Base-by-base conservation (phyloP, 2,329 filamentous ascomycete species). In the Diaporthe sp. region DNA sequence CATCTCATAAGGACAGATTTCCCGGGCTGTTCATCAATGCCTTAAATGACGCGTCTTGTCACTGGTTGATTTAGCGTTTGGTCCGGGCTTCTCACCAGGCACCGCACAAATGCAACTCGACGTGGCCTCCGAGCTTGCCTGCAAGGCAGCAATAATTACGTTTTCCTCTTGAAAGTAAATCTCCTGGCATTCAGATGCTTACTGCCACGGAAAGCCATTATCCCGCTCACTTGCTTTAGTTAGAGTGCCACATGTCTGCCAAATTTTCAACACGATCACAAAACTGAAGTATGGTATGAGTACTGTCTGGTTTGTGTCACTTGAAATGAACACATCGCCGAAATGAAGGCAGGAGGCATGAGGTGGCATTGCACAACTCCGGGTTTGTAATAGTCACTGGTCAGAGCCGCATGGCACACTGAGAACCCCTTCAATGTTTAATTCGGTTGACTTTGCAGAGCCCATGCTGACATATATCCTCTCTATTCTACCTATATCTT, bases 141-240 rank as follows among this genome's bases (percentile, higher is more conserved):
- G 2, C 15, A 53, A 69, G 65, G 65, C 65, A 69, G 34, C 49
- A 42, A 69, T 28, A 39, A 19, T 42, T 42, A 42, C 46, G 49
- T 55, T 15, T 42, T 19, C 2, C 39, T 13, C 25, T 49, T 17
- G 7, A 37, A 3, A 19, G 13, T 12, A 22, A 25, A 53, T 2
- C 1, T 0, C 7, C 9, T 4, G 1, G 10, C 22, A 22, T 12
- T 12, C 19, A 19, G 3, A 39, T 3, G 13, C 10, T 46, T 15
- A 46, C n/a, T 46, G 10, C 25, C 59, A 12, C 9, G 12, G 25
- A 28, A 15, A 28, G 25, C 51, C n/a, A 49, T 49, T 7, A 49
- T 49, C 7, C 17, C 17, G 19, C 7, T 8, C 8, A 31, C 17
- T 12, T 46, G 17, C 3, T 17, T 10, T 44, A 25, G n/a, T 15